Percentiles rank a stretch among this genome's conserved stretches.
These are phyloP conservation scores for Podospora tetraspora DNA, from an alignment of 495 filamentous ascomycete species.

Conservation along the genomic window DNA sequence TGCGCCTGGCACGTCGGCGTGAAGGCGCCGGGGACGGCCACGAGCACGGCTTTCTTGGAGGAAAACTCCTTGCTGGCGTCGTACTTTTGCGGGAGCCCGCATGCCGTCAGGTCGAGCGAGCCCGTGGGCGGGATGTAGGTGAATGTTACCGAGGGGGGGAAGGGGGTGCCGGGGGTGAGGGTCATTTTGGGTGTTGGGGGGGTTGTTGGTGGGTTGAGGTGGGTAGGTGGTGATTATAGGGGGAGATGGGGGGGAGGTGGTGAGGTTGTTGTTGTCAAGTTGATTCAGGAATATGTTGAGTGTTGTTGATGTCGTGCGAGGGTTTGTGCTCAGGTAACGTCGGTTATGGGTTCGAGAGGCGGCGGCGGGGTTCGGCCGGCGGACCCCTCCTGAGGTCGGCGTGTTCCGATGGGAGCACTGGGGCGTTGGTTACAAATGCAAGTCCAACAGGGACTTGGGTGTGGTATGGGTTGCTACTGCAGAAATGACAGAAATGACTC, in stretches of 20 bases:
- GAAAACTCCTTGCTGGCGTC: slow-evolving; percentile 81
- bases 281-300: too few species aligned
- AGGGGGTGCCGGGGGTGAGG: slow-evolving; percentile 73
- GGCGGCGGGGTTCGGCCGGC: neutral
- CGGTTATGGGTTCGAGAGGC: neutral
- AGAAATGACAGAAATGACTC: neutral
- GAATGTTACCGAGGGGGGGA: slow-evolving; percentile 76
- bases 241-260: too few species aligned
- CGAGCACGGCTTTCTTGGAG: slow-evolving; percentile 85
- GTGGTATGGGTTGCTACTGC: too few species aligned
- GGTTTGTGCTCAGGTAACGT: neutral
- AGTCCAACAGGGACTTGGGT: too few species aligned
- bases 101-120: slow-evolving; percentile 58
- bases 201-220: neutral
- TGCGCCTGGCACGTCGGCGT: slow-evolving; percentile 85
- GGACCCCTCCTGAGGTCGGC: slow-evolving; percentile 6
- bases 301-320: slow-evolving; percentile 73
- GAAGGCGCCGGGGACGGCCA: slow-evolving; percentile 91
- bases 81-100: slow-evolving; percentile 74
- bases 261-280: neutral
- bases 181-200: slow-evolving; percentile 51
- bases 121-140: slow-evolving; percentile 72
- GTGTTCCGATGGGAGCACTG: neutral
- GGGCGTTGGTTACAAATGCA: neutral
- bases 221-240: neutral